phyloP scores from a whole-genome alignment of 352 stramenopile species.

The Hyaloperonospora arabidopsidis region DNA sequence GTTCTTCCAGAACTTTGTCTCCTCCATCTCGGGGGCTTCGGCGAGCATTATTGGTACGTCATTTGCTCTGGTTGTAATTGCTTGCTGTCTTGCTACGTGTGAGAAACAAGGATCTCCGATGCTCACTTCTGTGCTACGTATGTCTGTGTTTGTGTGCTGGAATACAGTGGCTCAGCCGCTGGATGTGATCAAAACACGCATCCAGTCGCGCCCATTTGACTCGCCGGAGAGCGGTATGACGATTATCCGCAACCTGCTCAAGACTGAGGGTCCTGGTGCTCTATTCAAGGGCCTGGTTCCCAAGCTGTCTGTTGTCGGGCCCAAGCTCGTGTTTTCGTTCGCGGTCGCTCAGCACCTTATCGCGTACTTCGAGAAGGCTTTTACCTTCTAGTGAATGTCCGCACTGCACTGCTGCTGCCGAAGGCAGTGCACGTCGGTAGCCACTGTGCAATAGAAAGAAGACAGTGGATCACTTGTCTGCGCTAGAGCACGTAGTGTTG shows the following conservation, averaged over 20 bases:
- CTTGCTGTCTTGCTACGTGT: slow-evolving; percentile 2
- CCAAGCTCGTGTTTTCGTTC: slow-evolving; percentile 96
- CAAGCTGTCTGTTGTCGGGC: slow-evolving; percentile 92
- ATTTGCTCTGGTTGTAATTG: neutral
- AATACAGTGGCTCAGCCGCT: slow-evolving; percentile 84
- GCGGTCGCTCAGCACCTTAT: slow-evolving; percentile 93
- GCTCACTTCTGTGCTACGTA: slow-evolving; percentile 4
- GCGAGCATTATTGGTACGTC: slow-evolving; percentile 74
- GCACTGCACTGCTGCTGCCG: slow-evolving; percentile 1
- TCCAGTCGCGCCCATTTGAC: slow-evolving; percentile 92
- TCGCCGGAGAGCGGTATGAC: slow-evolving; percentile 86
- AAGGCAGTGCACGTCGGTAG: slow-evolving; percentile 3
- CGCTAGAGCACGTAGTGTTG: too few species aligned
- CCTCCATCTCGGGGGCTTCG: slow-evolving; percentile 72
- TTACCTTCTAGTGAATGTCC: slow-evolving; percentile 25
- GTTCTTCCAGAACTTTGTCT: slow-evolving; percentile 89
- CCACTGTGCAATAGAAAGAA: slow-evolving; percentile 5
- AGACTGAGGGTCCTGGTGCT: slow-evolving; percentile 84
- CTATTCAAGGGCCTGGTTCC: slow-evolving; percentile 94
- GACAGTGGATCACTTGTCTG: too few species aligned
- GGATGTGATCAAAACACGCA: slow-evolving; percentile 94
- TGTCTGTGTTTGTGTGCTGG: slow-evolving; percentile 8
- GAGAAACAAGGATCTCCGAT: neutral
- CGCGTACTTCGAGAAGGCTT: slow-evolving; percentile 88
- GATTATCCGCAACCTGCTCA: slow-evolving; percentile 89